These are phyloP conservation scores for Komagataella pastoris DNA, from an alignment of 805 yeast species.

Conservation along the genomic window DNA sequence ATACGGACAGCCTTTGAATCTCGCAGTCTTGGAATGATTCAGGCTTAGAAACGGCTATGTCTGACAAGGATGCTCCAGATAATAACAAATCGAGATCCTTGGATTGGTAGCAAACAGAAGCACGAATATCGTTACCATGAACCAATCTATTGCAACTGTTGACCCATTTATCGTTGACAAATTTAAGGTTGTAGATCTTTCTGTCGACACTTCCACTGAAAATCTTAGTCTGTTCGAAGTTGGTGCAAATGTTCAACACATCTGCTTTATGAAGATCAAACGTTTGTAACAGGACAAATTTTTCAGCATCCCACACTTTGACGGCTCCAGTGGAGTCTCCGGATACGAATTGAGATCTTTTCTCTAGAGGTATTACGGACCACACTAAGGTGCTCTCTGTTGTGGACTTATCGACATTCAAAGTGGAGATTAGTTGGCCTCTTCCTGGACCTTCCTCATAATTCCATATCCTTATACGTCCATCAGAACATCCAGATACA, in stretches of 20 bases:
- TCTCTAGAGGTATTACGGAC: slow-evolving; percentile 58
- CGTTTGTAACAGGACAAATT: slow-evolving; percentile 65
- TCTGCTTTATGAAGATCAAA: slow-evolving; percentile 87
- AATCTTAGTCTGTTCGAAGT: slow-evolving; percentile 44
- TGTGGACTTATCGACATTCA: slow-evolving; percentile 85
- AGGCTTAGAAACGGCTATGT: slow-evolving; percentile 52
- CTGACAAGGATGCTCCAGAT: slow-evolving; percentile 76
- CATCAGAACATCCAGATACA: slow-evolving; percentile 95
- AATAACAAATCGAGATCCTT: slow-evolving; percentile 55
- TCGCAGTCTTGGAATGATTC: slow-evolving; percentile 59
- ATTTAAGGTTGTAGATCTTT: slow-evolving; percentile 63
- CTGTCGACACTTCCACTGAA: slow-evolving; percentile 92
- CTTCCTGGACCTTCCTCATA: slow-evolving; percentile 17
- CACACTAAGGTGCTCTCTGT: slow-evolving; percentile 85
- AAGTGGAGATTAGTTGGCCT: slow-evolving; percentile 40
- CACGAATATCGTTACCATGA: slow-evolving; percentile 78
- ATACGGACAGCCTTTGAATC: slow-evolving; percentile 54
- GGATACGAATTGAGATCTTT: slow-evolving; percentile 64
- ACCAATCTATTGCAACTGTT: slow-evolving; percentile 62
- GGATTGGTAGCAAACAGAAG: slow-evolving; percentile 59
- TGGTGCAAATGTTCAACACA: slow-evolving; percentile 59
- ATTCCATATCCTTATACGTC: slow-evolving; percentile 77
- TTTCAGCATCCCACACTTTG: slow-evolving; percentile 82
- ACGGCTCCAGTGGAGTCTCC: slow-evolving; percentile 95
- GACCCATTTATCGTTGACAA: slow-evolving; percentile 56